Percentiles rank a stretch among this genome's conserved stretches.
Evolutionary conservation across 768 basidiomycete species (phyloP).

Genomic region (Boletus vinaceobasis): DNA sequence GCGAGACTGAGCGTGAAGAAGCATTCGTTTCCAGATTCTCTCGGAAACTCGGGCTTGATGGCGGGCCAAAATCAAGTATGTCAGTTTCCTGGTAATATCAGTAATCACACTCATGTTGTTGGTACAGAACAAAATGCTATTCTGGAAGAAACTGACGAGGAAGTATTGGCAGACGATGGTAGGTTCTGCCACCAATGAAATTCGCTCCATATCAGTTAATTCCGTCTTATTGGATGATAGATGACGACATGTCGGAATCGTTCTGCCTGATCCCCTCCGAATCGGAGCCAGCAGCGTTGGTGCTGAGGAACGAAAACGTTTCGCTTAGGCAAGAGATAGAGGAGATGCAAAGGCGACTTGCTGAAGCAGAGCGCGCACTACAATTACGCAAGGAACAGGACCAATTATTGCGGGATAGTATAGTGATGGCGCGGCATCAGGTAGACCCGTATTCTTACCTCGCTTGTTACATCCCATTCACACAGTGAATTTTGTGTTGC

Average conservation of each 20-base stretch:
- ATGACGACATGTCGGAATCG: slow-evolving; percentile 73
- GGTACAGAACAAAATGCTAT: slow-evolving; percentile 17
- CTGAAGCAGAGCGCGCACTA: slow-evolving; percentile 58
- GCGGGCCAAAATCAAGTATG: slow-evolving; percentile 22
- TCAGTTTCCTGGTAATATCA: background rate
- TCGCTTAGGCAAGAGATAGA: slow-evolving; percentile 60
- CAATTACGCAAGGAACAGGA: slow-evolving; percentile 77
- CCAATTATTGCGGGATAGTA: slow-evolving; percentile 73
- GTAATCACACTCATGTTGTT: slow-evolving; percentile 7
- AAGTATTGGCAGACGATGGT: slow-evolving; percentile 65
- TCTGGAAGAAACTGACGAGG: slow-evolving; percentile 55
- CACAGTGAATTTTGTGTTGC: background rate
- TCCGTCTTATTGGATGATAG: slow-evolving; percentile 28
- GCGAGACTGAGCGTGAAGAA: slow-evolving; percentile 69
- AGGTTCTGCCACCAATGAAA: slow-evolving; percentile 6
- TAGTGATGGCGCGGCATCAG: slow-evolving; percentile 67
- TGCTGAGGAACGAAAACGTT: slow-evolving; percentile 65
- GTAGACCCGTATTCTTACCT: slow-evolving; percentile 33
- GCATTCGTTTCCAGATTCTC: slow-evolving; percentile 57
- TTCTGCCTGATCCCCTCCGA: slow-evolving; percentile 72
- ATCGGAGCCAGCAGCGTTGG: slow-evolving; percentile 45
- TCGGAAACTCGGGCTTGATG: slow-evolving; percentile 35
- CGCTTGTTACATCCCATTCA: background rate
- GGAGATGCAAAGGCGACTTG: slow-evolving; percentile 53
- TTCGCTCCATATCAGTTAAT: slow-evolving; percentile 1